Evolutionary conservation across 352 stramenopile genomes (phyloP).

Genomic region (Phytophthora melonis): DNA sequence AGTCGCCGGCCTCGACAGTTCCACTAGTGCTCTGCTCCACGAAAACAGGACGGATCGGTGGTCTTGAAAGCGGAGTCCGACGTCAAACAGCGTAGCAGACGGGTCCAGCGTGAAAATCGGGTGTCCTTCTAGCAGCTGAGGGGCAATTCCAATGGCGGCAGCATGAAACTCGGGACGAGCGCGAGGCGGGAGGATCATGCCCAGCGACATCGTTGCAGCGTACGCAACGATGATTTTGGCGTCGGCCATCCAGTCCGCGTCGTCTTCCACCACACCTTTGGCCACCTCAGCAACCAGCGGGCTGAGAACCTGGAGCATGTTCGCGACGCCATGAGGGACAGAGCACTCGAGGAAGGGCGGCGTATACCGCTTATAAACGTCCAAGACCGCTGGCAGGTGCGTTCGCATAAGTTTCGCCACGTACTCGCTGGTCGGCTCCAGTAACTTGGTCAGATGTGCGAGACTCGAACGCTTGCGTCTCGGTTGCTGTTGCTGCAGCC

Average conservation of each 20-base stretch:
- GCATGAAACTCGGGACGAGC: slow-evolving; percentile 44
- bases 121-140: slow-evolving; percentile 36
- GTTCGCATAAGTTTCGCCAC: slow-evolving; percentile 60
- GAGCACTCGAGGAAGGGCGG: slow-evolving; percentile 53
- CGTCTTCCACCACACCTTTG: slow-evolving; percentile 39
- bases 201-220: slow-evolving; percentile 44
- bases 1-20: slow-evolving; percentile 6
- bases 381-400: slow-evolving; percentile 53
- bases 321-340: slow-evolving; percentile 53
- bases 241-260: slow-evolving; percentile 29
- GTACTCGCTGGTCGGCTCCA: slow-evolving; percentile 32
- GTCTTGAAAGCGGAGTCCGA: slow-evolving; percentile 48
- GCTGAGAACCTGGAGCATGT: slow-evolving; percentile 53
- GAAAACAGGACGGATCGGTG: slow-evolving; percentile 37
- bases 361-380: slow-evolving; percentile 60
- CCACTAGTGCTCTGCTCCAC: slow-evolving; percentile 34
- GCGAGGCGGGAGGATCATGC: slow-evolving; percentile 38
- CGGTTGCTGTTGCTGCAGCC: slow-evolving; percentile 41
- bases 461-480: slow-evolving; percentile 26
- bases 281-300: slow-evolving; percentile 49
- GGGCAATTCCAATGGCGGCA: slow-evolving; percentile 32
- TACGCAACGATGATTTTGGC: slow-evolving; percentile 52
- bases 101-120: slow-evolving; percentile 24
- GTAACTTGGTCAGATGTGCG: slow-evolving; percentile 16
- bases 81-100: slow-evolving; percentile 49